phyloP scores from a whole-genome alignment of 129 eudicot species.

The Pulicaria dysenterica region DNA sequence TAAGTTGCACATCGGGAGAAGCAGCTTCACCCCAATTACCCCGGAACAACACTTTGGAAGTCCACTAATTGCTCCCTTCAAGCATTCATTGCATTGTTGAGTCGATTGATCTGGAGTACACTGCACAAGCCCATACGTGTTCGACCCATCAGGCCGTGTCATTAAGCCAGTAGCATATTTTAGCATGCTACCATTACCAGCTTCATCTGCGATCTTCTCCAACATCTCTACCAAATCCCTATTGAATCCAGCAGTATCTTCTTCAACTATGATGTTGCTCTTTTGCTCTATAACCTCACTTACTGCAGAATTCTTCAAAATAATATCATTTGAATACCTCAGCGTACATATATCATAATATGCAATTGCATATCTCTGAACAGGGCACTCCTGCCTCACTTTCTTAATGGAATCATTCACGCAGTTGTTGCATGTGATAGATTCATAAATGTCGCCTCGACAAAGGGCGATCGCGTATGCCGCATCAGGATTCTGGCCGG shows the following conservation, averaged over 20 bases:
- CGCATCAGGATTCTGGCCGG: conserved; percentile 17
- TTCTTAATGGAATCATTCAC: neutral
- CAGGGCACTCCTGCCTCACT: neutral
- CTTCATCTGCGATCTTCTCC: neutral
- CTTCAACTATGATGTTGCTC: neutral
- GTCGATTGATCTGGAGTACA: conserved; percentile 3
- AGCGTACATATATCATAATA: neutral
- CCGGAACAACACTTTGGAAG: neutral
- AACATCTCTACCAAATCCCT: neutral
- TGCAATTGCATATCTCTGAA: neutral
- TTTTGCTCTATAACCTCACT: neutral
- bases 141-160: neutral
- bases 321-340: neutral
- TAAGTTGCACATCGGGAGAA: neutral
- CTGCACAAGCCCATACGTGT: neutral
- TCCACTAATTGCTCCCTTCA: neutral
- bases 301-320: neutral
- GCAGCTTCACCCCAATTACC: neutral
- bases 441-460: conserved; percentile 40
- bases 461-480: conserved; percentile 43
- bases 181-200: neutral
- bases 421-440: conserved; percentile 29
- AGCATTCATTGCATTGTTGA: neutral
- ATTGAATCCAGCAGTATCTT: neutral
- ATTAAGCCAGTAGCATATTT: neutral